Conservation (phyloP, 2,329 filamentous ascomycete species). For the Talaromyces sp. region DNA sequence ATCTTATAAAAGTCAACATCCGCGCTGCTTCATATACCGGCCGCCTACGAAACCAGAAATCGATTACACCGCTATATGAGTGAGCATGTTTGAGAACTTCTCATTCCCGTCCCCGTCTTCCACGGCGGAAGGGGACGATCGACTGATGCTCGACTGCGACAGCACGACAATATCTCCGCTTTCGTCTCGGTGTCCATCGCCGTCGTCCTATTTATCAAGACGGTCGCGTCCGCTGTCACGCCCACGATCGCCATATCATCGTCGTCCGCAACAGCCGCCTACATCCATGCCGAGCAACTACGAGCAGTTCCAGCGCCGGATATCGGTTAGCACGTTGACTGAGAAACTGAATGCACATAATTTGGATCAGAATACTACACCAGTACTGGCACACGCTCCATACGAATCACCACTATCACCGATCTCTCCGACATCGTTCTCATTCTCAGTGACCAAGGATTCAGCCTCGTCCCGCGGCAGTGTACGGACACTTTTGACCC, state of each 20-base stretch:
- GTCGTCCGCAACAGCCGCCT: constrained; percentile 37
- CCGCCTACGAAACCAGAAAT: neutral
- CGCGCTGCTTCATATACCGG: neutral
- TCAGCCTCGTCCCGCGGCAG: constrained; percentile 13
- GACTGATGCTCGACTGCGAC: constrained; percentile 38
- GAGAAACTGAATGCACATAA: constrained; percentile 43
- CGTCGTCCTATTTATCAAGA: constrained; percentile 33
- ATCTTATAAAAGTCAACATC: neutral
- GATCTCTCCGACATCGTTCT: constrained; percentile 26
- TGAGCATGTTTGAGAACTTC: constrained; percentile 44
- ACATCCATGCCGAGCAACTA: constrained; percentile 47
- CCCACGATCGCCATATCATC: constrained; percentile 34
- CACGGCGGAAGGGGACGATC: constrained; percentile 34
- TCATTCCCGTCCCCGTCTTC: constrained; percentile 42
- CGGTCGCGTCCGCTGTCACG: constrained; percentile 32
- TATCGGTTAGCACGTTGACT: constrained; percentile 43
- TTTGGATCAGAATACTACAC: constrained; percentile 29
- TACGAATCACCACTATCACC: constrained; percentile 25
- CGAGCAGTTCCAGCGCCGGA: constrained; percentile 33
- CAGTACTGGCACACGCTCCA: constrained; percentile 15
- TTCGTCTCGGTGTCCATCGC: constrained; percentile 45
- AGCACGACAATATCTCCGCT: constrained; percentile 41
- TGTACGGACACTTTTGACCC: constrained; percentile 36
- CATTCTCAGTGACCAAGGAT: constrained; percentile 14
- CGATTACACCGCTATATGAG: neutral